A percentile compares a stretch with the other conserved stretches of the same genome.
Conservation (phyloP, 73 alveolate species). For the Effrenium voratum region DNA sequence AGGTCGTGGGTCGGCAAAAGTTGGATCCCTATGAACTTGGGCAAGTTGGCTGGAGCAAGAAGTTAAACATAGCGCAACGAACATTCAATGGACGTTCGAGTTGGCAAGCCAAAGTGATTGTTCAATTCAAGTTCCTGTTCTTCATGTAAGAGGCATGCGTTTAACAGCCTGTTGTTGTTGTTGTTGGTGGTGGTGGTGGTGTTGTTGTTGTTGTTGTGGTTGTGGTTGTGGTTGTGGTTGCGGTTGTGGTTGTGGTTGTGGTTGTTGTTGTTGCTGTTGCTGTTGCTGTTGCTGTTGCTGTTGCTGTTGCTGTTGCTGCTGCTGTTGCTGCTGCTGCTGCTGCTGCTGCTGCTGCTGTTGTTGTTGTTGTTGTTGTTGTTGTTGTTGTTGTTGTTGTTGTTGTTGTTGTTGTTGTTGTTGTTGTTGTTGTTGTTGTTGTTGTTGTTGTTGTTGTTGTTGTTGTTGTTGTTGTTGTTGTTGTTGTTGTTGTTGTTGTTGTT, state of each 20-base stretch:
- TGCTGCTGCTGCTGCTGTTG: not conserved
- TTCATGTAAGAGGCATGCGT: not conserved
- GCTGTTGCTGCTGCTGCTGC: not conserved
- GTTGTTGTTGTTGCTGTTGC: not conserved
- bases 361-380: not conserved
- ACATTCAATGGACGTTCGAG: no score
- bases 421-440: not conserved
- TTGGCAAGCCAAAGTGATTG: no score
- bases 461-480: not conserved
- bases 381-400: not conserved
- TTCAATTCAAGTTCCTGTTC: no score
- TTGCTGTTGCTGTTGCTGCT: not conserved
- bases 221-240: not conserved
- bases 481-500: not conserved
- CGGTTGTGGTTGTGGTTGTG: not conserved
- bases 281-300: not conserved
- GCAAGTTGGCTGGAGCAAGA: no score
- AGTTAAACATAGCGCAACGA: no score
- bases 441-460: not conserved
- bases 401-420: not conserved
- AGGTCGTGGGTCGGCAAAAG: no score
- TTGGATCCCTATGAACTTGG: no score
- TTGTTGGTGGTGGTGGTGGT: not conserved
- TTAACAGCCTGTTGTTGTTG: not conserved
- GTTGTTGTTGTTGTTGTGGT: not conserved